These are phyloP conservation scores for Leucoagaricus sp. DNA, from an alignment of 1,284 basidiomycete genomes.

Conservation along the genomic window DNA sequence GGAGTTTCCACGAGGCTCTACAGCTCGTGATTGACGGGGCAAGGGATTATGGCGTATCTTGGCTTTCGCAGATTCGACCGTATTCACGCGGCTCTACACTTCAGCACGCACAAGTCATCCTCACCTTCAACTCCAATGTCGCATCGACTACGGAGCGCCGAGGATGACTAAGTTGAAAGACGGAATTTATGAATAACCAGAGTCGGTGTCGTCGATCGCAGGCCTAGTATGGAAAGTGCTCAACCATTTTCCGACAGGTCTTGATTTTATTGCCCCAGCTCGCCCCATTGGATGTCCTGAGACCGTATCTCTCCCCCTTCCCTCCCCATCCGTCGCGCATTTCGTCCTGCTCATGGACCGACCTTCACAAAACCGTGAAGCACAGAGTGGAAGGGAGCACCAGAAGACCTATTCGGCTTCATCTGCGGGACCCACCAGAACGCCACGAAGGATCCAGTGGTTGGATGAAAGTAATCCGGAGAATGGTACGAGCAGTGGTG, in stretches of 20 bases:
- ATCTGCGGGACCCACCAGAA: constrained; percentile 22
- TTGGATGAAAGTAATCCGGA: constrained; percentile 24
- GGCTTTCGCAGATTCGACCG: too few species aligned
- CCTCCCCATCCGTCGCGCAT: neutral
- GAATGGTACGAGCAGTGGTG: neutral
- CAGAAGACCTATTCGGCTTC: neutral
- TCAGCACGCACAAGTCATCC: too few species aligned
- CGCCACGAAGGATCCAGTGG: constrained; percentile 53
- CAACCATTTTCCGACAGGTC: neutral
- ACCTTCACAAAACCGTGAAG: neutral
- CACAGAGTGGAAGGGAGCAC: neutral
- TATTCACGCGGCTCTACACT: too few species aligned
- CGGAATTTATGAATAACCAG: neutral
- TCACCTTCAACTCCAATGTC: too few species aligned
- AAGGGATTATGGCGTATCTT: too few species aligned
- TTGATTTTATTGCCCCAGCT: neutral
- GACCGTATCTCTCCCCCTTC: neutral
- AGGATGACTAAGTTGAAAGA: too few species aligned
- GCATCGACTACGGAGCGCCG: too few species aligned
- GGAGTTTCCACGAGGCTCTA: too few species aligned
- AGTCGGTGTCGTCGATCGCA: neutral
- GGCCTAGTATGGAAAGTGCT: neutral
- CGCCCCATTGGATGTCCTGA: neutral
- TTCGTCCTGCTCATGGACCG: neutral
- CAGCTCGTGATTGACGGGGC: too few species aligned